Evolutionary conservation across 345 rosid genomes (phyloP).

Genomic region (Garcia nutans): DNA sequence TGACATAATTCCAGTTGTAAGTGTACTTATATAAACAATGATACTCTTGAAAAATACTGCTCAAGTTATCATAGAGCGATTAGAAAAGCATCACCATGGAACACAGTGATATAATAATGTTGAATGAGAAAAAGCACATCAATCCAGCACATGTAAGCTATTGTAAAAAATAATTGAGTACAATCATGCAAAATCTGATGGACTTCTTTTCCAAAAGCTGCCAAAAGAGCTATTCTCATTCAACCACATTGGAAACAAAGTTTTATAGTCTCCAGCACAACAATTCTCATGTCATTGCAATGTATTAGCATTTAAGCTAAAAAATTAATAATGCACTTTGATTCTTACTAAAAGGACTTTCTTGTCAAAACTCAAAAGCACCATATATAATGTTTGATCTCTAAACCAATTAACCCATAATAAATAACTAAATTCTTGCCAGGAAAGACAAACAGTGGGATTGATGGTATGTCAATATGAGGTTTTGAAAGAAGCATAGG

Average conservation of each 20-base stretch:
- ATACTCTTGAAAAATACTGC: neutral
- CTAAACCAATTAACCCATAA: neutral
- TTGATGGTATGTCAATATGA: neutral
- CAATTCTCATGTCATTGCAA: neutral
- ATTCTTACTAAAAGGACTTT: too few relatives aligned
- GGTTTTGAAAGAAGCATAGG: neutral
- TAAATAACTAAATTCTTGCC: too few relatives aligned
- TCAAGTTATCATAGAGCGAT: neutral
- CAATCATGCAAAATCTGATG: neutral
- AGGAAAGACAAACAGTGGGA: too few relatives aligned
- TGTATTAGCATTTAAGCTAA: too few relatives aligned
- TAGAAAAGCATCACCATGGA: neutral
- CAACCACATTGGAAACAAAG: neutral
- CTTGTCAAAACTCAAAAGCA: neutral
- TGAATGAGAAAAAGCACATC: neutral
- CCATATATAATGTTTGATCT: neutral
- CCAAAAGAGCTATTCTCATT: neutral
- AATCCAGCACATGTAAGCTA: neutral
- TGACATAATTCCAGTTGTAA: constrained; percentile 1
- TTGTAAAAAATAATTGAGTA: neutral
- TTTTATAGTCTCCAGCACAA: neutral
- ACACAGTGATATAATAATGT: neutral
- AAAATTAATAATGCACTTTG: neutral
- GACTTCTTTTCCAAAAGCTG: neutral
- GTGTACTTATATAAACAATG: neutral